Percentiles rank a stretch among this genome's conserved stretches.
These are phyloP conservation scores for Capsella rubella DNA, from an alignment of 441 rosid genomes.

Conservation along the genomic window DNA sequence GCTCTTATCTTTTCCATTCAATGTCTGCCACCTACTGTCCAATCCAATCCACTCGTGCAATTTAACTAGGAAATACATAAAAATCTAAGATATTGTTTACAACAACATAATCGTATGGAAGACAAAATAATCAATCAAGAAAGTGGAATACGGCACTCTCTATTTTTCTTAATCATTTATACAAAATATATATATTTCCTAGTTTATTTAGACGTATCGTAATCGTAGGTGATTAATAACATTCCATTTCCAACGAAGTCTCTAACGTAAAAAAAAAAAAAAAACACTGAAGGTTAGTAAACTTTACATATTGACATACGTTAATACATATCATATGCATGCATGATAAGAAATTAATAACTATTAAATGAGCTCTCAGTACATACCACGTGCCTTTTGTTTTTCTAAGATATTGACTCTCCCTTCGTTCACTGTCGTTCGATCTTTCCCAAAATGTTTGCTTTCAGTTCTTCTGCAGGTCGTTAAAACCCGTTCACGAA, in stretches of 20 bases:
- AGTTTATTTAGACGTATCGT: background rate
- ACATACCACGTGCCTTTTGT: slow-evolving; percentile 28
- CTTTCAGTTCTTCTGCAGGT: slow-evolving; percentile 30
- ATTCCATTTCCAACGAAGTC: background rate
- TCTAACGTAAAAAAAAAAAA: background rate
- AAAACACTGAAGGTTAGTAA: background rate
- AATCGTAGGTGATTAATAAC: background rate
- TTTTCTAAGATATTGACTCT: slow-evolving; percentile 8
- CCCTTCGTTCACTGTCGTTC: slow-evolving; percentile 12
- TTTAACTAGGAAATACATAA: background rate
- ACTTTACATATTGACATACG: background rate
- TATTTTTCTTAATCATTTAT: background rate
- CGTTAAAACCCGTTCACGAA: slow-evolving; percentile 20
- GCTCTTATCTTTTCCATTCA: slow-evolving; percentile 37
- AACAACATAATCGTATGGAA: slow-evolving; percentile 20
- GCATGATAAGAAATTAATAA: too few relatives aligned
- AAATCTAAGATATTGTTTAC: background rate
- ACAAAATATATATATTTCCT: background rate
- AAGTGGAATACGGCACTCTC: slow-evolving; percentile 6
- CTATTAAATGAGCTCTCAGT: slow-evolving; percentile 12
- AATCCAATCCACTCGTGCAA: slow-evolving; percentile 47
- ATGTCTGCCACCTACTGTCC: slow-evolving; percentile 44
- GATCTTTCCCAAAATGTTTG: slow-evolving; percentile 24
- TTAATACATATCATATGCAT: too few relatives aligned
- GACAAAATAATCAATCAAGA: slow-evolving; percentile 22